Evolutionary conservation across 1,284 basidiomycete genomes (phyloP).

Genomic region (Sporisorium exsertum): DNA sequence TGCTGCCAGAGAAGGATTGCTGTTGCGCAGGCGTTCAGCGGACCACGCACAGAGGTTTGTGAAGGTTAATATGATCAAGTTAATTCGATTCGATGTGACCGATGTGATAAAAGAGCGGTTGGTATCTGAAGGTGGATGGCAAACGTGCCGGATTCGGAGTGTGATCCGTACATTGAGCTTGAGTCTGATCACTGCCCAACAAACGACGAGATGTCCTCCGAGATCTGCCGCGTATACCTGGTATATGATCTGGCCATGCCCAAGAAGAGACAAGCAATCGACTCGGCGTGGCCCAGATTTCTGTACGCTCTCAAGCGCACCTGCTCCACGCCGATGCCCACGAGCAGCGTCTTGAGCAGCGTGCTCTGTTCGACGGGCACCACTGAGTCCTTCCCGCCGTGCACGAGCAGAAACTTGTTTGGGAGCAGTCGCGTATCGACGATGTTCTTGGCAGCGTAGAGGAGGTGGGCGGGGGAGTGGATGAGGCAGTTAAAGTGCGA

Average conservation of each 20-base stretch:
- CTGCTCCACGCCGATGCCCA: constrained; percentile 69
- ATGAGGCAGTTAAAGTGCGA: constrained; percentile 69
- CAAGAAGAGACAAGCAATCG: constrained; percentile 62
- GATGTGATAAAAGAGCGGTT: not conserved
- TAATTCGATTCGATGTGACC: no score
- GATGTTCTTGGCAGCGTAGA: constrained; percentile 70
- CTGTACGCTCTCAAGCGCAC: constrained; percentile 68
- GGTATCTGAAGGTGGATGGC: no score
- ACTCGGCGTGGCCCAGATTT: constrained; percentile 68
- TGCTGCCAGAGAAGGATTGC: no score
- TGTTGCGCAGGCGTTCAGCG: not conserved
- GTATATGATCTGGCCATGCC: constrained; percentile 61
- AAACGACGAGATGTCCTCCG: constrained; percentile 55
- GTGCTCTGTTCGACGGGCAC: constrained; percentile 69
- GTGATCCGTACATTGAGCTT: not conserved
- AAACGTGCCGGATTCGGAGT: no score
- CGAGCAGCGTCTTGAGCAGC: constrained; percentile 69
- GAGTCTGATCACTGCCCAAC: constrained; percentile 27
- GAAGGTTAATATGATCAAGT: not conserved
- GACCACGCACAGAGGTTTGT: not conserved
- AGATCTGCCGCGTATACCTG: constrained; percentile 68
- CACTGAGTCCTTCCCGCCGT: constrained; percentile 69
- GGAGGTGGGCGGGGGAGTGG: constrained; percentile 70
- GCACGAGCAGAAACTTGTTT: constrained; percentile 69
- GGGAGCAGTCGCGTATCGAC: constrained; percentile 69